Evolutionary conservation across 164 flowering plant species (phyloP), one percentile per base, ranked within the genome.

Genomic region (Nymphaea colorata): DNA sequence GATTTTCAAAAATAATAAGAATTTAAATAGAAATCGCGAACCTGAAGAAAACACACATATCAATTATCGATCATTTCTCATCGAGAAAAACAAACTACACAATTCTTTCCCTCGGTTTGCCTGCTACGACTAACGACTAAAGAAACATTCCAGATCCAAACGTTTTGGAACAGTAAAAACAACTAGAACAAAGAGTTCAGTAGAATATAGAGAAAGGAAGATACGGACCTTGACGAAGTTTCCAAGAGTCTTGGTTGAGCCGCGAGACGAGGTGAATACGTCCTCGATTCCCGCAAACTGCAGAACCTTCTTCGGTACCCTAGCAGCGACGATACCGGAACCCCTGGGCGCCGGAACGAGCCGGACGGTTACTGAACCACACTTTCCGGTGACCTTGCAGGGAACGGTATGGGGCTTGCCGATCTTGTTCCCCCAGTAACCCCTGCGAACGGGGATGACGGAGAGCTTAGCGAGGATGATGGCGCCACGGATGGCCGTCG

Each of bases 341-440:
- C 96, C 96, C 64, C 93, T 81, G 0, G 96, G 93, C 0, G 93
- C 93, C 10, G 93, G 93, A n/a, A 89, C 91, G 89, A 89, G 80
- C 66, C 96, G 44, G 41, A 89, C 96, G 2, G 90, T 86, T 4
- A 89, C 96, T 4, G 88, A 83, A 4, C 96, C 96, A 70, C 96
- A 89, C 74, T 89, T 89, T 5, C 96, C 93, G 7, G 96, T 90
- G 42, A 90, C 91, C 85, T 87, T 87, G 53, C 91, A 86, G 4
- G 96, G 93, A 43, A 87, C 96, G 0, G 93, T 90, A 62, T 90
- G 96, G 0, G 91, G 90, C 81, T 82, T 84, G 47, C 96, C 96
- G 60, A 90, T 90, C 84, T 87, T 90, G 73, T 87, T 88, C 6
- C 96, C 96, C 96, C 93, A 90, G 65, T 86, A 90, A 0, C 93